phyloP scores from a whole-genome alignment of 2,329 filamentous ascomycete genomes.

The Penicillium sp. region DNA sequence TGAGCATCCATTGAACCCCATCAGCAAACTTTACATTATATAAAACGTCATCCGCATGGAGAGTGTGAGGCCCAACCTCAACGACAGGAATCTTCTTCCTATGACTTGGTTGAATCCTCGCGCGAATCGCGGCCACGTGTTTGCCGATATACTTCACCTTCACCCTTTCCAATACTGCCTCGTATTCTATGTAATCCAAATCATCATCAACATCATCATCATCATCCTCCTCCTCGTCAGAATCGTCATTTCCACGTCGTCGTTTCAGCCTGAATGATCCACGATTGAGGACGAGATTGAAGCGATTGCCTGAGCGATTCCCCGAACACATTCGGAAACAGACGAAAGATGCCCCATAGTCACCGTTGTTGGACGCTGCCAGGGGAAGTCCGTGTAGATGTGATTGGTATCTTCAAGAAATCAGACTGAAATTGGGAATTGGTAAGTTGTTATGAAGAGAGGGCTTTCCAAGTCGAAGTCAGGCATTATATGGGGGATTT shows the following conservation, averaged over 20 bases:
- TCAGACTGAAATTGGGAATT: not conserved
- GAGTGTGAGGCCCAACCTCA: not conserved
- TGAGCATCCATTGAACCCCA: conserved; percentile 6
- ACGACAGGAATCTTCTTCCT: not conserved
- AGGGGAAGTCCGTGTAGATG: not conserved
- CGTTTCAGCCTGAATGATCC: not conserved
- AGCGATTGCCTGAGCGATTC: not conserved
- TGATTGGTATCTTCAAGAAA: not conserved
- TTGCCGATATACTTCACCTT: not conserved
- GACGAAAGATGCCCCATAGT: not conserved
- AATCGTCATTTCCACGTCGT: not conserved
- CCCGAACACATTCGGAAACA: not conserved
- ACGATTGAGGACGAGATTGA: not conserved
- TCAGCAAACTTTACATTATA: not conserved
- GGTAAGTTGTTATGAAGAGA: not conserved
- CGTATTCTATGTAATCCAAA: not conserved
- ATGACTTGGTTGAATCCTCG: not conserved
- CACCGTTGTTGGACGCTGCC: not conserved
- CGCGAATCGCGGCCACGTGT: not conserved
- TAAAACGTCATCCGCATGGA: not conserved
- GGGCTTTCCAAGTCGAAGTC: not conserved
- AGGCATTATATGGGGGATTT: not conserved
- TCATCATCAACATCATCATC: not conserved
- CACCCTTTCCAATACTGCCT: not conserved
- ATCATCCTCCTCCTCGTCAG: not conserved